Base-by-base conservation (phyloP, 2,329 filamentous ascomycete genomes). In the Apiospora malaysiana region DNA sequence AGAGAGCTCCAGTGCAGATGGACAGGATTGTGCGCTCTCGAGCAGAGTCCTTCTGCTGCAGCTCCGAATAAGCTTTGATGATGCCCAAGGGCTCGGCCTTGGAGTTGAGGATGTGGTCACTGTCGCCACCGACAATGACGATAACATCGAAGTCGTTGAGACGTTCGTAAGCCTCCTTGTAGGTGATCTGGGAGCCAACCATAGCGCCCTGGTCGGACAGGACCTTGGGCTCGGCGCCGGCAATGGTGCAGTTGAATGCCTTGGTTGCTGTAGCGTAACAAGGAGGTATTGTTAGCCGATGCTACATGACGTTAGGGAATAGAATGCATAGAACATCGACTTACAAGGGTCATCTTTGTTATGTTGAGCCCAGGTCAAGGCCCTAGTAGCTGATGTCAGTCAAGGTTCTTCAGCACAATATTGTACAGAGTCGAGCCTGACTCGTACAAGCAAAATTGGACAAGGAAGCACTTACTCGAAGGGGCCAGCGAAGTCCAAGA, bases 21-120 rank as follows among this genome's bases (percentile, higher is more conserved):
- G 92, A 93, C 76, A 96, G 84, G 77, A 96, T 85, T 68, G 93
- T 95, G 76, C 94, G 92, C 86, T 97, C 94, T 77, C 92, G 92
- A 78, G 86, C 86, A 16, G 93, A 92, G 77, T 95, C 92, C 77
- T 89, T 90, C 85, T 93, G 90, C 84, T 96, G 93, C 71, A 95
- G 85, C 79, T 95, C 92, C 74, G 92, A 89, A 82, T 92, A 96
- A 78, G 91, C 91, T 76, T 88, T 87, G 85, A 96, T 93, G 79
- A 95, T 85, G 73, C 86, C 83, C 73, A 95, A 85, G 32, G 92
- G 92, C 80, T 94, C 89, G 69, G 85, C 81, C 79, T 93, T 92
- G 78, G 86, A 83, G 82, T 93, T 90, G 78, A 95, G 82, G 73
- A 94, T 81, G 47, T 85, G 82, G 40, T 91, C 88, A 71, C 84